A percentile compares a stretch with the other conserved stretches of the same genome.
phyloP scores from a whole-genome alignment of 345 rosid species.

The Geranium brycei region DNA sequence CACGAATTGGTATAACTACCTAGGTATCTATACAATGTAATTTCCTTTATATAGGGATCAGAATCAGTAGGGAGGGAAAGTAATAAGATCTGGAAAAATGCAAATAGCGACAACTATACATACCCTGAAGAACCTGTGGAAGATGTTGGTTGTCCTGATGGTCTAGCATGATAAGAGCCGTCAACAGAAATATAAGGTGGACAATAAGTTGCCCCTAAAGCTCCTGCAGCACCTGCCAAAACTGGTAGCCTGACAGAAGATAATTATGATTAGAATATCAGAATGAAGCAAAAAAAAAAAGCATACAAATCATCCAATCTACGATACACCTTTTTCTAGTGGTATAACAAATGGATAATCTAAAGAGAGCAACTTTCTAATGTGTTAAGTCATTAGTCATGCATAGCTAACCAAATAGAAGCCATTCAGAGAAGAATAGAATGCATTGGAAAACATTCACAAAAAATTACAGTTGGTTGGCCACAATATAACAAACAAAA shows the following conservation, averaged over 20 bases:
- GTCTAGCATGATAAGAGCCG: slow-evolving; percentile 54
- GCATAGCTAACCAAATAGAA: no score
- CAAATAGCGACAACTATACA: neutral
- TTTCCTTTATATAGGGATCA: neutral
- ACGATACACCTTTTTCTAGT: no score
- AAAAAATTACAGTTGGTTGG: no score
- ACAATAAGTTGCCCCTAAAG: slow-evolving; percentile 62
- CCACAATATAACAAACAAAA: neutral
- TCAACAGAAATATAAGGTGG: slow-evolving; percentile 62
- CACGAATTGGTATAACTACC: neutral
- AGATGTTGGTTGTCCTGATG: slow-evolving; percentile 33
- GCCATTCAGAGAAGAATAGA: no score
- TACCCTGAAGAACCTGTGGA: slow-evolving; percentile 52
- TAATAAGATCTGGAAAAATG: neutral
- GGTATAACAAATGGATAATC: no score
- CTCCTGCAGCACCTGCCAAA: slow-evolving; percentile 70
- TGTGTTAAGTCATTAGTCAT: no score
- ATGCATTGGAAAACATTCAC: no score
- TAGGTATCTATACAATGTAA: neutral
- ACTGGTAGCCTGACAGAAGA: slow-evolving; percentile 50
- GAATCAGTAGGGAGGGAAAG: neutral
- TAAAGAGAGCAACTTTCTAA: no score
- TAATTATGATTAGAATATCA: neutral
- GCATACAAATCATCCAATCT: neutral
- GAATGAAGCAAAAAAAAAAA: no score